Evolutionary conservation across 169 alveolate species (phyloP).

Genomic region (Eimeria mitis): DNA sequence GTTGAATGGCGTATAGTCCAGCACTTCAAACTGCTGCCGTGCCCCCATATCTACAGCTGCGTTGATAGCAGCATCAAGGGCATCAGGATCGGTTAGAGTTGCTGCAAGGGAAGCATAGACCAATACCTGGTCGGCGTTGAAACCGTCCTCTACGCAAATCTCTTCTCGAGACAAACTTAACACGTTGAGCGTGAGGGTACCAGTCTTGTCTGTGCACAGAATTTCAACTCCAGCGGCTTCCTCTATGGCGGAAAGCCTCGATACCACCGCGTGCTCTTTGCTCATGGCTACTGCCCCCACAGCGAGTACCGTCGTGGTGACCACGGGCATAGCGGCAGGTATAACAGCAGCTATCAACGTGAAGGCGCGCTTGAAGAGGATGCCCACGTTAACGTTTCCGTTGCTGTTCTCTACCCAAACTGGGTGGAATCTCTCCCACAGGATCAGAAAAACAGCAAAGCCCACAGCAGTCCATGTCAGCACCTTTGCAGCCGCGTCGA

Average conservation of each 20-base stretch:
- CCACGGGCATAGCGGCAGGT: constrained; percentile 88
- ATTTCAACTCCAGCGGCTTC: constrained; percentile 91
- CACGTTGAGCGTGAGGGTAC: constrained; percentile 94
- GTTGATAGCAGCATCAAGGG: constrained; percentile 79
- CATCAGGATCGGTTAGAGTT: constrained; percentile 77
- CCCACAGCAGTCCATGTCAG: constrained; percentile 74
- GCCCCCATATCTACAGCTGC: constrained; percentile 64
- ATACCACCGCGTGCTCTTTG: constrained; percentile 89
- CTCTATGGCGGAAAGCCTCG: constrained; percentile 90
- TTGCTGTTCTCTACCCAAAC: constrained; percentile 61
- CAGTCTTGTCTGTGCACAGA: constrained; percentile 96
- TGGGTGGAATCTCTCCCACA: constrained; percentile 80
- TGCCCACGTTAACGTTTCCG: constrained; percentile 13
- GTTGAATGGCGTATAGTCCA: constrained; percentile 85
- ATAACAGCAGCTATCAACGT: constrained; percentile 77
- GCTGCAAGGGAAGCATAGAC: constrained; percentile 83
- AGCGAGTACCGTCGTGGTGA: constrained; percentile 89
- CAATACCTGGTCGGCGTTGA: constrained; percentile 71
- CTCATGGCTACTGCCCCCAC: constrained; percentile 91
- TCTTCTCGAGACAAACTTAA: constrained; percentile 88
- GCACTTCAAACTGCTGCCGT: constrained; percentile 78
- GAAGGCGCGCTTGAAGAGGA: constrained; percentile 80
- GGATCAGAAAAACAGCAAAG: constrained; percentile 74
- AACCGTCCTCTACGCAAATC: constrained; percentile 65
- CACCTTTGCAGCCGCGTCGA: constrained; percentile 60